Evolutionary conservation across 352 stramenopile genomes (phyloP), one percentile per base, ranked within the genome.

Genomic region (Pythium insidiosum): DNA sequence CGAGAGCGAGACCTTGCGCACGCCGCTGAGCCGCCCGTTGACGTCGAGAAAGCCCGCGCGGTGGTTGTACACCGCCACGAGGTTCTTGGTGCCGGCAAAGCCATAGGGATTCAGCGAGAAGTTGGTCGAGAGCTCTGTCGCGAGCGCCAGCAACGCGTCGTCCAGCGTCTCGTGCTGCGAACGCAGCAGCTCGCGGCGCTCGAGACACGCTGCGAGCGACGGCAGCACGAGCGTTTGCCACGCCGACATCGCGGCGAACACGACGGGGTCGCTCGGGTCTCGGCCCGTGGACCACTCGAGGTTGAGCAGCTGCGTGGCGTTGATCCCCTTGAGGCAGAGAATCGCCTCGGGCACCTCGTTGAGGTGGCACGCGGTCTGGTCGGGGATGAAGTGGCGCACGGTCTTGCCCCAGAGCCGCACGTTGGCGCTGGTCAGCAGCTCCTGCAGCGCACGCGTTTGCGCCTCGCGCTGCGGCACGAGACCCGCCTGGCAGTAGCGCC

Each of bases 291-390:
- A n/a, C 26, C 18, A 39, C 19, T 48, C 41, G 26, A 48, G 29
- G 28, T 48, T 48, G 16, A 48, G n/a, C n/a, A 48, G 22, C 11
- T 48, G 5, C 9, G 41, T 23, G 10, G 26, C 41, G 29, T 48
- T 48, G 41, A 19, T 26, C 5, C 41, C 41, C 21, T 48, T 48
- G 26, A 48, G 41, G 29, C 41, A 48, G 10, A 48, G 29, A 20
- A 48, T 25, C 6, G 41, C 41, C 19, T 48, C 41, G 29, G 41
- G 26, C 5, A 48, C 41, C 21, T 48, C 41, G 29, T 48, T 38
- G n/a, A 48, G 4, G 6, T 6, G n/a, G 29, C 41, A 48, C 18
- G 22, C 21, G 10, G 15, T 12, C 26, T 48, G 26, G 28, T 48
- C 41, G 6, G 26, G 41, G 13, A 48, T 26, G 22, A 26, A 48